phyloP scores from a whole-genome alignment of 148 eudicot species.

The Dysphania ambrosioides region DNA sequence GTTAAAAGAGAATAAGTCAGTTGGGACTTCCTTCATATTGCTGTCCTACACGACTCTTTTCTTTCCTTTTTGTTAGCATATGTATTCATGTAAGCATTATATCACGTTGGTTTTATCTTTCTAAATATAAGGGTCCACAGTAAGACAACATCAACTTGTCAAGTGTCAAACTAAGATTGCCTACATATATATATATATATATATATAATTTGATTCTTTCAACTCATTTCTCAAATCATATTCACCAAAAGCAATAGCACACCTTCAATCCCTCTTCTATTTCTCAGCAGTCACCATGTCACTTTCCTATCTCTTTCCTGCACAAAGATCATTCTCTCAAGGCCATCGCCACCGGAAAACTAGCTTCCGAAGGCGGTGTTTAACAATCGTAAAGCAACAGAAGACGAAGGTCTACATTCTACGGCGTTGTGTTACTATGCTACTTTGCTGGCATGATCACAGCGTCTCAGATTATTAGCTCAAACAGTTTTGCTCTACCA shows the following conservation, averaged over 20 bases:
- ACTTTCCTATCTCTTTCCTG: slow-evolving; percentile 15
- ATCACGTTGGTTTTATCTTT: no score
- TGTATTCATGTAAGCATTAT: no score
- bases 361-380: slow-evolving; percentile 38
- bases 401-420: slow-evolving; percentile 59
- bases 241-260: background rate
- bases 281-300: slow-evolving; percentile 5
- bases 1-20: no score
- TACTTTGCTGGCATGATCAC: no score
- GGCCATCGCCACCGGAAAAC: slow-evolving; percentile 27
- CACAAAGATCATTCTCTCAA: slow-evolving; percentile 3
- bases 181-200: no score
- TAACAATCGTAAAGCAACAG: slow-evolving; percentile 46
- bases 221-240: background rate
- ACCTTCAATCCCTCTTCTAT: background rate
- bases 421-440: slow-evolving; percentile 56
- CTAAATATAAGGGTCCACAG: no score
- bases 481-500: background rate
- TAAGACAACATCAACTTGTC: no score
- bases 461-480: slow-evolving; percentile 19
- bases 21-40: no score
- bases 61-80: no score
- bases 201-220: slow-evolving; percentile 6
- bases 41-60: no score
- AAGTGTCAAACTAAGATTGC: no score